Base-by-base conservation (phyloP, 306 rosid genomes). In the Castanopsis chinensis region DNA sequence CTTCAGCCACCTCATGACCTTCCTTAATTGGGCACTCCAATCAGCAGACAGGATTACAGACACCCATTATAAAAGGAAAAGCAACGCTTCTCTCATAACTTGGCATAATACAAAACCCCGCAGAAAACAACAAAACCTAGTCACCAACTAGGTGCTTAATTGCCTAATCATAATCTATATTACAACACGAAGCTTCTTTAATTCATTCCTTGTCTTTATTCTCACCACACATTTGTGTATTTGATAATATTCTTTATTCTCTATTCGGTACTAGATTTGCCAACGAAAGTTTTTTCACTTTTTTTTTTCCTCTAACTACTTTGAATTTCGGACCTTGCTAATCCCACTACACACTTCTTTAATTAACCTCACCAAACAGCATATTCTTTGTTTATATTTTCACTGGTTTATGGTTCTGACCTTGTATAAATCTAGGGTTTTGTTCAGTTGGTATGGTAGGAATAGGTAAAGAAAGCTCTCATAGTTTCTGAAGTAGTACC, bases 391-490 rank as follows among this genome's bases (percentile, higher is more conserved):
- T 12, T 10, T 21, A 11, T 14, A 28, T 8, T 0, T 27, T 19
- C 41, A 17, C 4, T 53, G 70, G 2, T 74, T 80, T 15, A 13
- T 53, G 70, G 2, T 74, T 80, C 30, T 65, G 33, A 56, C 69
- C 30, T 70, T 57, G 43, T 81, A 65, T 81, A 81, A 68, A 68
- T 69, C 33, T 76, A 70, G 80, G 77, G 77, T 75, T 81, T 81
- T 73, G n/a, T n/a, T 33, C 75, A 25, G 4, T 45, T 23, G 20
- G 71, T 54, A 45, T n/a, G 76, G 2, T 49, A 49, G 17, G 53
- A 12, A 13, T 41, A 9, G 45, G 59, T 68, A 2, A 19, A 75
- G 80, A 67, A 70, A 75, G 80, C 84, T 75, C 59, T 45, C 75
- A 18, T 58, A 75, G 70, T 35, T 81, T 81, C 76, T 57, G 56